phyloP scores from a whole-genome alignment of 345 rosid genomes.

The Gossypium stocksii region DNA sequence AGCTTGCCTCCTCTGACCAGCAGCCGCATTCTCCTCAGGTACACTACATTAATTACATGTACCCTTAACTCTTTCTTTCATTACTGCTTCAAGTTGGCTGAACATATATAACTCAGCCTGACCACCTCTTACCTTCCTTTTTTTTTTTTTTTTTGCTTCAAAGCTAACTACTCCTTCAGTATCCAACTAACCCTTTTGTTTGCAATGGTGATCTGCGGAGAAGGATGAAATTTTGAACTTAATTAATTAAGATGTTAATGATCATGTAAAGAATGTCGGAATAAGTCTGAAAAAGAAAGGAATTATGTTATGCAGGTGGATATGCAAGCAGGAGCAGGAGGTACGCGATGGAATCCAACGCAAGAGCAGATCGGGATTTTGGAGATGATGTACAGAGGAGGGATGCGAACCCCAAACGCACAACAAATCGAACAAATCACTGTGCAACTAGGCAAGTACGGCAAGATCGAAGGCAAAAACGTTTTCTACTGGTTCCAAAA shows the following conservation, averaged over 20 bases:
- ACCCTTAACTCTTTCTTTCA: neutral
- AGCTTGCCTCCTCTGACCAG: slow-evolving; percentile 35
- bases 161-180: no score
- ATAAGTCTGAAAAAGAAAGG: no score
- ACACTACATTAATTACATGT: neutral
- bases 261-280: no score
- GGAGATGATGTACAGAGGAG: slow-evolving; percentile 82
- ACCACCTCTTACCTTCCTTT: neutral
- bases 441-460: slow-evolving; percentile 65
- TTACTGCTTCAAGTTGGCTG: neutral
- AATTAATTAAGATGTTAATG: neutral
- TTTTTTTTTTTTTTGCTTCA: neutral
- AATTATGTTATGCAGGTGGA: slow-evolving; percentile 44
- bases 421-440: slow-evolving; percentile 96
- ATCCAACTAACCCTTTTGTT: neutral
- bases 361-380: slow-evolving; percentile 94
- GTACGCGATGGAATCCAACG: slow-evolving; percentile 97
- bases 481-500: slow-evolving; percentile 99
- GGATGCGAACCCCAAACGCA: slow-evolving; percentile 90
- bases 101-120: no score
- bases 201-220: neutral
- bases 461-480: slow-evolving; percentile 96
- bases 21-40: slow-evolving; percentile 48
- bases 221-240: neutral
- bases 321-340: slow-evolving; percentile 89